These are phyloP conservation scores for Solanum corneliomulleri DNA, from an alignment of 257 asterid genomes.

Conservation along the genomic window DNA sequence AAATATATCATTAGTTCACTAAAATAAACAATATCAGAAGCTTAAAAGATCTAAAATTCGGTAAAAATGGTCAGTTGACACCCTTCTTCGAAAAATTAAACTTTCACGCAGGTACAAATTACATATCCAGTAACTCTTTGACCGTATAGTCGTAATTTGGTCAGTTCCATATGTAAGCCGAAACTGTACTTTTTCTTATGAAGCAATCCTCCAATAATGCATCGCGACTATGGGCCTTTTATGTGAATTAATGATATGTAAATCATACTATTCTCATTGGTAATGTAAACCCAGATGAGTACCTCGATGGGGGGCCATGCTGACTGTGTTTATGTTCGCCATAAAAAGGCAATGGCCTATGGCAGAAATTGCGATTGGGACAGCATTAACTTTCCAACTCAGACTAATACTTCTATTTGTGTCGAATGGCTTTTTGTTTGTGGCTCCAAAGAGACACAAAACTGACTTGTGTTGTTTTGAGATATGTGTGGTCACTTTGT, in stretches of 20 bases:
- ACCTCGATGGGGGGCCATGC: neutral
- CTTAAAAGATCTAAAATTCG: neutral
- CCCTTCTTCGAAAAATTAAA: too few species aligned
- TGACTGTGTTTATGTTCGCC: neutral
- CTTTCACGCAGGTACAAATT: too few species aligned
- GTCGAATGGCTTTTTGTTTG: neutral
- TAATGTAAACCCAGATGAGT: neutral
- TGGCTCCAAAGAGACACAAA: neutral
- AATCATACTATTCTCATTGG: neutral
- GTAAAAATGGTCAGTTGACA: too few species aligned
- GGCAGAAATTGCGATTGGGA: neutral
- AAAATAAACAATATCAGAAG: neutral
- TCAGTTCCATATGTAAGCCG: neutral
- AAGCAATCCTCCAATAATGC: neutral
- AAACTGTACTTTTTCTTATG: neutral
- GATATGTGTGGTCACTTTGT: neutral
- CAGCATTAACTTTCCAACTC: neutral
- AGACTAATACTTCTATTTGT: neutral
- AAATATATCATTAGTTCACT: neutral
- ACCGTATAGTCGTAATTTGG: neutral
- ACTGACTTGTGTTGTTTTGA: neutral
- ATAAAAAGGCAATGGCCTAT: neutral
- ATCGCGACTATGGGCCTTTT: neutral
- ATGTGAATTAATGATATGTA: neutral
- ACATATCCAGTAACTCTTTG: neutral